Base-by-base conservation (phyloP, 305 asterid genomes). In the Fraxinus nigra region DNA sequence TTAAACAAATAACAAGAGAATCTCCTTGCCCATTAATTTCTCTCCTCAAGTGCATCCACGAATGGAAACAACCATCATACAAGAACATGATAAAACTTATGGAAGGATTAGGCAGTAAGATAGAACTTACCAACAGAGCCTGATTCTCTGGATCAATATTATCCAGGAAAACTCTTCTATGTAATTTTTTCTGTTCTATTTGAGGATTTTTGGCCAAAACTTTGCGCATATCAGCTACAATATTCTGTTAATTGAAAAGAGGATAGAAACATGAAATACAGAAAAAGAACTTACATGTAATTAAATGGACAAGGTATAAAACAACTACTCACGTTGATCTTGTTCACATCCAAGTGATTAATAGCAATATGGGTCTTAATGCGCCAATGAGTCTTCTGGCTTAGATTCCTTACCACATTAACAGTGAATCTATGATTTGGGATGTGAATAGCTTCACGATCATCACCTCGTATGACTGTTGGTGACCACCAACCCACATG, bases 401-500 rank as follows among this genome's bases (percentile, higher is more conserved):
- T 93, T 79, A 97, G 93, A 85, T 97, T 97, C 82, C 99, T 88
- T 35, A 97, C 97, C 81, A 94, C 88, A 86, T 93, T 97, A 87
- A 94, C 89, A 5, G 98, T 97, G 78, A 97, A 97, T 88, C 93
- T 94, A 87, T 97, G 98, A 88, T 93, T 97, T 48, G 99, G 99
- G 85, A 97, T 92, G 90, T 97, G 97, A 85, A 94, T 89, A 74
- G 99, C 99, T 90, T 97, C 99, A 75, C 99, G 98, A 85, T 97
- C 97, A 76, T 97, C 99, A 35, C 96, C 98, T 89, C 99, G 90
- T 80, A 97, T 84, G 84, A 97, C 88, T 80, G 99, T 93, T 30
- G 97, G 99, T 18, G 99, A 97, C 99, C 99, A 97, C 99, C 99
- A 97, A 56, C 99, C 99, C 84, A 94, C 98, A 86, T 92, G 97